Evolutionary conservation across 2,329 filamentous ascomycete species (phyloP), one percentile per base, ranked within the genome.

Genomic region (Xylogone sp.): DNA sequence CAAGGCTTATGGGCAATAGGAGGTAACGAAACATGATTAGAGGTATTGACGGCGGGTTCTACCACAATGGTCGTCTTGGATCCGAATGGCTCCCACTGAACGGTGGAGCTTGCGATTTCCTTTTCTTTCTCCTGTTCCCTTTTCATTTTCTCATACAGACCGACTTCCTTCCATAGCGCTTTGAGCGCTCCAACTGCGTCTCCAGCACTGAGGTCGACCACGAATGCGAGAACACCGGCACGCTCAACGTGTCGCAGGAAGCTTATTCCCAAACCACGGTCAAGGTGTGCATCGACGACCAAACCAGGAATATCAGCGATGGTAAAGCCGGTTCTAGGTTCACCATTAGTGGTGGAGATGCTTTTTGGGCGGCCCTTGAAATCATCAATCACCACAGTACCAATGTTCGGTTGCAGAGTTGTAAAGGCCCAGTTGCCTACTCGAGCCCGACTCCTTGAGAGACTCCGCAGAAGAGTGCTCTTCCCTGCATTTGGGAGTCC

Each of bases 381-480:
- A 66, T 92, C 83, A 68, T 99, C 94, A 10, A 99, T 80, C 13
- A 97, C 87, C 6, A 99, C 90, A 1, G 94, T 99, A 47, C 94
- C 94, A 50, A 99, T 95, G 60, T 96, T 97, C 2, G 94, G 94
- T 60, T 92, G 87, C 8, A 99, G 77, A 0, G 94, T 99, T 2
- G 94, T 99, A 68, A 99, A 99, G 9, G 91, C 93, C 94, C 94
- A 99, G 67, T 88, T 86, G 42, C 94, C 94, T 3, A 99, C 84
- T 39, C 94, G 83, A 1, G 94, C 90, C 53, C 91, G 86, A 66
- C 89, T 95, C 68, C 92, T 92, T 62, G 86, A 96, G 61, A 99
- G 74, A 2, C 92, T 86, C 18, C 94, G 85, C 16, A 97, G 79
- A 1, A 99, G 78, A 0, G 94, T 97, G 66, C 89, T 95, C 71